Evolutionary conservation across 2,329 filamentous ascomycete genomes (phyloP), one percentile per base, ranked within the genome.

Genomic region (Triangularia verruculosa): DNA sequence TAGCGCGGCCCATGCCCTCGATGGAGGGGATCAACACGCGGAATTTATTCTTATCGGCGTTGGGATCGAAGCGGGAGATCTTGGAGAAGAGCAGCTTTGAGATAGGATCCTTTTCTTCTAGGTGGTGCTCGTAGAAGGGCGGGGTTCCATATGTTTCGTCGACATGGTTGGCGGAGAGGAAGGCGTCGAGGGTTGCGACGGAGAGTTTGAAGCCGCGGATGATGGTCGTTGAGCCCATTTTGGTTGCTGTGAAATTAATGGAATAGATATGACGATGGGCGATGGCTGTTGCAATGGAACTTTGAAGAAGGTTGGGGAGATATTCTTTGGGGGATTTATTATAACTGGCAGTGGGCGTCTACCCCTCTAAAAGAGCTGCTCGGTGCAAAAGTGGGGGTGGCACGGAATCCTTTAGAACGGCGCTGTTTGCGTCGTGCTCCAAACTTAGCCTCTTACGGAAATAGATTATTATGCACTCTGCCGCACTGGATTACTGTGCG

Each of bases 121-220:
- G n/a, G 32, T 57, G 55, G 13, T 57, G 17, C 30, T 57, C 20
- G 55, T 34, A 34, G 55, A 57, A 57, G 22, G 55, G 55, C 28
- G 55, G 55, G 13, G n/a, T 34, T 17, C 55, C 55, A 20, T 43
- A 32, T 20, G 55, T 58, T 25, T 58, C 32, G 56, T 58, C 30
- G 32, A 47, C 22, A 25, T 25, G 27, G 20, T 58, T 43, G 24
- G 32, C 30, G n/a, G 17, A 13, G 56, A 58, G 56, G 25, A 58
- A 58, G 56, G 30, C 32, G 34, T 58, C 56, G 30, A 58, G 25
- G 17, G 30, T 34, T 43, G 15, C 20, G 11, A 34, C 20, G 30
- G 56, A 58, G 17, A 58, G 30, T 47, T 47, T 43, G 32, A 58
- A 58, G 32, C 56, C 56, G 24, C 56, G 32, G 24, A 58, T 32